Base-by-base conservation (phyloP, 768 basidiomycete genomes). In the Lactarius sp. region DNA sequence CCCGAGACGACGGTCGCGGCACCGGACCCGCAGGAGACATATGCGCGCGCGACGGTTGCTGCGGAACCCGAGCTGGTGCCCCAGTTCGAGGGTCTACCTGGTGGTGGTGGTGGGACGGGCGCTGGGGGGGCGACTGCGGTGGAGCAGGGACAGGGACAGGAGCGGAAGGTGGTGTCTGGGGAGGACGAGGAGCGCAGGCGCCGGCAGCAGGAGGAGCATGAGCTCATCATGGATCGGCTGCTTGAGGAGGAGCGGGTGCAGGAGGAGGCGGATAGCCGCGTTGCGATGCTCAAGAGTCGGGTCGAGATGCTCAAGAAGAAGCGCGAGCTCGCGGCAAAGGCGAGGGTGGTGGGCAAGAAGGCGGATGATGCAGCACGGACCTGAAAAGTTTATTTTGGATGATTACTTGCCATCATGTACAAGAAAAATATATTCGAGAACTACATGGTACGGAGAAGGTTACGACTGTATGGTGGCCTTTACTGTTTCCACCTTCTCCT, bases 161-260 rank as follows among this genome's bases (percentile, higher is more conserved):
- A 37, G 34, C 71, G 72, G 55, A 69, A 70, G 47, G 75, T 77
- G 68, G 71, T 75, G 41, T 79, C 77, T 52, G 80, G 81, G 69
- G 82, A 79, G 53, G 77, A 27, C 27, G 27, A 79, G 56, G 71
- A 73, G 56, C 78, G 82, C 69, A 75, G 74, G 68, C 73, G 76
- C 68, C 86, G 79, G 72, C 85, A 86, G 69, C 78, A 78, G 70
- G 90, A 92, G 27, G 91, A 93, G 59, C 79, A 83, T 54, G 90
- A 93, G 68, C 74, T 92, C 63, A 92, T 93, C 50, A 89, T 93
- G 86, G 91, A 92, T 74, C 81, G 92, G 59, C 73, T 93, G 52
- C 62, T 92, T 72, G 91, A 92, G 36, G 92, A 94, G 75, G 91
- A 94, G 72, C 81, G 85, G 60, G 87, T 86, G 37, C 92, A 94